Base-by-base conservation (phyloP, 176 grass and related monocot species). In the Hsuehochloa calcarea region DNA sequence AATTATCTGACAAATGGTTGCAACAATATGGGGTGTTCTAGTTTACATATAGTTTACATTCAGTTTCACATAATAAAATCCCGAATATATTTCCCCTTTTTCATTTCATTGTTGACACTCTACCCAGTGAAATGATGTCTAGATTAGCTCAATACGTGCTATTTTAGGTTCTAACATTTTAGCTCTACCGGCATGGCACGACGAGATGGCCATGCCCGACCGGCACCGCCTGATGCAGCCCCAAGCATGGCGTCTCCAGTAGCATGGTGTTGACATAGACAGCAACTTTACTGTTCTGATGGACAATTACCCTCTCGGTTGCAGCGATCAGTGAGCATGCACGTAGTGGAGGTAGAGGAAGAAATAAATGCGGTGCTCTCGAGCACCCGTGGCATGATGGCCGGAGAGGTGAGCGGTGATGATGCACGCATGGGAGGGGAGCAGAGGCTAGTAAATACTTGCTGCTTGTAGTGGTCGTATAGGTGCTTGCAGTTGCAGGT, bases 331-430 rank as follows among this genome's bases (percentile, higher is more conserved):
- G 84, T 23, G 74, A 25, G 59, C 31, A 35, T 8, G 64, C 16
- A 43, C 50, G 15, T 16, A 49, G 19, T 39, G 6, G 29, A 66
- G 65, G 15, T n/a, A 34, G 41, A 19, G 17, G 17, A 20, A 22
- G 77, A 27, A 78, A 20, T 81, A 63, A 79, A 84, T 84, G 88
- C 70, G 76, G 66, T 46, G 87, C 73, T 71, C 83, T 77, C 77
- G 76, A 85, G 68, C 59, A 60, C 68, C 69, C 23, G 16, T 8
- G 40, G 10, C 63, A 81, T 77, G 37, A 72, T 86, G 72, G 8
- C 63, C 58, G 61, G 89, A 67, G 82, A 51, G 34, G 26, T 15
- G 70, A 41, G 31, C 25, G 59, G 80, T 76, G 85, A 91, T 84
- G 68, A 84, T 87, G 74, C 74, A 31, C 69, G 84, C 85, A 73